Evolutionary conservation across 805 yeast species (phyloP), one percentile per base, ranked within the genome.

Genomic region (Barnettozyma salicaria): DNA sequence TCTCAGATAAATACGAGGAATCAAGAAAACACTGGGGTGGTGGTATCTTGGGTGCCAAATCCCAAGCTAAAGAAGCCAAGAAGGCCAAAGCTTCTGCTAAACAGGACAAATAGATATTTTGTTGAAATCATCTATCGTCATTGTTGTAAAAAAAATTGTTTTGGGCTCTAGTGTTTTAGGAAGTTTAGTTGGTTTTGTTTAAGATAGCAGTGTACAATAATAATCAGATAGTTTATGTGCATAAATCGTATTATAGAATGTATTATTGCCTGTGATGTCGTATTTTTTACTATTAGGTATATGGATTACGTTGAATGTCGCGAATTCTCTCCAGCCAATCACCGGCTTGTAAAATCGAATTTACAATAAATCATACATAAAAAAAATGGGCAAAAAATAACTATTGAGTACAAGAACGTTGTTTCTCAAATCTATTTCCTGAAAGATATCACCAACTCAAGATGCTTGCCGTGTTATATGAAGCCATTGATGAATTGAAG

Each of bases 1-100:
- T 82, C 72, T 67, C 70, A 59, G 95, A 85, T 65, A 86, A 87
- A 73, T 86, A 81, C 83, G 97, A 90, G 64, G 97, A 92, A 59
- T 63, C 76, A 65, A 90, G 94, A 80, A 88, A 86, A 75, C 95
- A 87, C 82, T 90, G 98, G 98, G 97, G 97, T 78, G 98, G 98
- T 78, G 98, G 98, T 78, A 65, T 87, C 70, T 74, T 92, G 78
- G 96, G 97, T 70, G 73, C 83, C 59, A 92, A 90, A 78, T 87
- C 97, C 62, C 77, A 76, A 61, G 92, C 80, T 63, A 86, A 82
- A 76, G 64, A 68, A 50, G 89, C 33, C 16, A 53, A 53, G 47
- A 53, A 49, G 47, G 43, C 45, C 22, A 45, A 25, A 39, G 43
- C 36, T 17, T 32, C 49, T n/a, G 46, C 47, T 19, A 21, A 33